Conservation (phyloP, 139 green algal species). For the Coccomyxa sp. region DNA sequence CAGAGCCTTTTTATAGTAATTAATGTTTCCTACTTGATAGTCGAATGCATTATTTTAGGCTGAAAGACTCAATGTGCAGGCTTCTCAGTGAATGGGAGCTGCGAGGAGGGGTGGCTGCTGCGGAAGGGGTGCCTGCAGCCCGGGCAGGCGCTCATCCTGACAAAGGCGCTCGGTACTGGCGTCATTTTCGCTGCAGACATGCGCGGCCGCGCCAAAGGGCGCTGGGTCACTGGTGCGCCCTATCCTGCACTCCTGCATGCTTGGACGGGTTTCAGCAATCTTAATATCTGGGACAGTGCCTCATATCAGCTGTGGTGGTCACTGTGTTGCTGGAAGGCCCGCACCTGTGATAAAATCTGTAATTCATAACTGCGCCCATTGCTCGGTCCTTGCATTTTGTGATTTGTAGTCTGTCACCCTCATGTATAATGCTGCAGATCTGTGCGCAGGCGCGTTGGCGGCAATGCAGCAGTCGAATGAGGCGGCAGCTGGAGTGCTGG, state of each 20-base stretch:
- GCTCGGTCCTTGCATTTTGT: background rate
- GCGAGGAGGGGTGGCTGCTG: slow-evolving; percentile 38
- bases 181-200: slow-evolving; percentile 74
- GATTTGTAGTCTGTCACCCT: background rate
- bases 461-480: slow-evolving; percentile 61
- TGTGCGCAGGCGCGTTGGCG: slow-evolving; percentile 15
- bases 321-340: background rate
- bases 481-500: slow-evolving; percentile 42
- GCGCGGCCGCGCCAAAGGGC: slow-evolving; percentile 52
- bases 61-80: slow-evolving; percentile 5
- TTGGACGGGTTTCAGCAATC: background rate
- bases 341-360: background rate
- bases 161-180: slow-evolving; percentile 84
- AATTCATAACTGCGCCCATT: background rate
- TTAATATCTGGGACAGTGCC: background rate
- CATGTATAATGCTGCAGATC: background rate
- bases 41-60: too few species aligned
- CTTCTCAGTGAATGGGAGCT: slow-evolving; percentile 46
- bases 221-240: slow-evolving; percentile 25
- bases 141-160: slow-evolving; percentile 79
- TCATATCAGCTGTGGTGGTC: background rate
- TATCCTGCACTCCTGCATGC: background rate
- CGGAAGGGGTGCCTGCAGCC: slow-evolving; percentile 54
- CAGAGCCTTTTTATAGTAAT: too few species aligned
- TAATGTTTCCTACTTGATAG: too few species aligned